Evolutionary conservation across 805 yeast species (phyloP), one percentile per base, ranked within the genome.

Genomic region (Nakazawaea wickerhamii): DNA sequence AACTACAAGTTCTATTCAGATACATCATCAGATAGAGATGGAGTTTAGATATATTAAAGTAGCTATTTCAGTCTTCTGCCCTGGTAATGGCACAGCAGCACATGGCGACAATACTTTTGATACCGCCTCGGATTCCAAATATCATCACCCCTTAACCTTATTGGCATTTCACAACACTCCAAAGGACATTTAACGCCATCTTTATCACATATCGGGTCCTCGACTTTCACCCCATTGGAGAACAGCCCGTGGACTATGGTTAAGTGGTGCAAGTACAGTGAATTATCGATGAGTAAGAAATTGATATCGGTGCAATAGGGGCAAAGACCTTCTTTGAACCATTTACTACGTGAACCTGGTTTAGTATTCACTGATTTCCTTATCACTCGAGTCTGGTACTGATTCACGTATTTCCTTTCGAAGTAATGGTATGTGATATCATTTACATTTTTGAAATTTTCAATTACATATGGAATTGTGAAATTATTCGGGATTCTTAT

Each of bases 211-310:
- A 23, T 35, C 11, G 40, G 40, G 19, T 37, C 34, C 27, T 10
- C n/a, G n/a, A 20, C 14, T 4, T 6, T 4, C n/a, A 20, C 22
- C 9, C 40, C 40, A 37, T 37, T 27, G n/a, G 20, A n/a, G 17
- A 37, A 37, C 5, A 37, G 14, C 9, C 40, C 40, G 30, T 37
- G 40, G 8, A 11, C 10, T 15, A 28, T 30, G 4, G 34, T 28
- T 14, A 37, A 4, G 30, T 37, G 40, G 14, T 37, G 40, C n/a
- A 37, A 20, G 30, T 37, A 37, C 11, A 27, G 34, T n/a, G 40
- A 37, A 4, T 25, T 15, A 20, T 37, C 20, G n/a, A 37, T 28
- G n/a, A 28, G 34, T 18, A 23, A 37, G 30, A 37, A 37, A 13
- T 11, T n/a, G 5, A 21, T n/a, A 4, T 19, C 33, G 4, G n/a